Base-by-base conservation (phyloP, 371 early-diverging fungal species). In the Mortierella sp. region DNA sequence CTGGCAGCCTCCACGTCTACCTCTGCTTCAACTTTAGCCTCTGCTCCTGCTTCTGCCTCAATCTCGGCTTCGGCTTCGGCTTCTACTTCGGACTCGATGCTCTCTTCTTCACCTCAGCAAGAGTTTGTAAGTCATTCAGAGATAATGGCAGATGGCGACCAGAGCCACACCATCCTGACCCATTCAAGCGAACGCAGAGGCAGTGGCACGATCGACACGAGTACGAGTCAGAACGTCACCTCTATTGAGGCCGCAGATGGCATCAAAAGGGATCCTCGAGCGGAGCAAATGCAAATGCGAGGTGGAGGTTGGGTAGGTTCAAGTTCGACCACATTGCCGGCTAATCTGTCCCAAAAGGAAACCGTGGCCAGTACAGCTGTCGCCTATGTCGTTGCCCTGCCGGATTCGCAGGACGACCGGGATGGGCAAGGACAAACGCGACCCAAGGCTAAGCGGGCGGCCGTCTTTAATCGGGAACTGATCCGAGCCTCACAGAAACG, bases 401-500 rank as follows among this genome's bases (percentile, higher is more conserved):
- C 80, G 11, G 68, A 58, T 19, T 46, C 64, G 5, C 63, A 47
- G 63, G 74, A 73, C 18, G 53, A 59, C 37, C 61, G 25, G 23
- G 61, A 52, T 1, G 44, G 60, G 12, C 30, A 69, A 1, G 43
- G 74, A 6, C 37, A 21, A 37, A 5, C 37, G 9, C 37, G 37
- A 3, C 37, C 37, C 37, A 37, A 37, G 37, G 37, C 37, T 25
- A 77, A 65, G n/a, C 28, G 69, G 44, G 61, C 70, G 14, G 37
- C 37, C 9, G 70, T 79, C 1, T 79, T 79, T 70, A 74, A 79
- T 46, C 66, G 74, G 14, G 74, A 66, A 0, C 25, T 79, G 30
- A 79, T 79, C 58, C 48, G 46, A 14, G 80, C 80, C 0, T 79
- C 80, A 2, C 80, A 79, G 44, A 79, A 70, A 45, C 70, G 80